These are phyloP conservation scores for Pichia pseudocactophila DNA, from an alignment of 805 yeast species.

Conservation along the genomic window DNA sequence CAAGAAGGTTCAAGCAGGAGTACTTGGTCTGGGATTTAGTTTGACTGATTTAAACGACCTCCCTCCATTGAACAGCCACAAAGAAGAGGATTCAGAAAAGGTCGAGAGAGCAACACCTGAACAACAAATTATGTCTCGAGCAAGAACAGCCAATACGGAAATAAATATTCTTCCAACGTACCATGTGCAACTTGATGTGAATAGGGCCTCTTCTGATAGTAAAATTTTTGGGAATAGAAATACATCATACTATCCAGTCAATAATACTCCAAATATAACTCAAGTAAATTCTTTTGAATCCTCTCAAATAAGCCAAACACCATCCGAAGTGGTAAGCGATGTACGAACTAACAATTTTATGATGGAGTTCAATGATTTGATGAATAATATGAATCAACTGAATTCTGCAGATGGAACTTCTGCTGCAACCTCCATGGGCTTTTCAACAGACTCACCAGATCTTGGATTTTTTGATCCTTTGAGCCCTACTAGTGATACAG, in stretches of 20 bases:
- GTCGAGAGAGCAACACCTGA: too few species aligned
- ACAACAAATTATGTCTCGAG: too few species aligned
- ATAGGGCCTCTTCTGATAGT: neutral
- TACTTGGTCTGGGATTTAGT: slow-evolving; percentile 16
- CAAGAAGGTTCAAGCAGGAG: slow-evolving; percentile 28
- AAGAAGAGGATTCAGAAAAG: neutral
- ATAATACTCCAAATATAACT: neutral
- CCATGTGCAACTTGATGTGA: too few species aligned
- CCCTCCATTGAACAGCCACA: neutral
- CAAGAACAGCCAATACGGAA: too few species aligned
- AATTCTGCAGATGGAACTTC: neutral
- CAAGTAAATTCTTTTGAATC: neutral
- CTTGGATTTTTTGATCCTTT: slow-evolving; percentile 14
- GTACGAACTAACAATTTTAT: neutral
- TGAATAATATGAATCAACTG: slow-evolving; percentile 3
- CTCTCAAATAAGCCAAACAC: too few species aligned
- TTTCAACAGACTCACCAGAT: slow-evolving; percentile 7
- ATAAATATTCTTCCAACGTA: too few species aligned
- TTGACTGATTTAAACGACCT: slow-evolving; percentile 1
- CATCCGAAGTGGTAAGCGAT: neutral
- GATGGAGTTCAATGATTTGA: slow-evolving; percentile 8
- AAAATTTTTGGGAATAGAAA: neutral
- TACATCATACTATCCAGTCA: neutral
- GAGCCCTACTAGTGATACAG: slow-evolving; percentile 35
- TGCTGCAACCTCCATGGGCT: neutral